Evolutionary conservation across 2,329 filamentous ascomycete genomes (phyloP), one percentile per base, ranked within the genome.

Genomic region (Nothophaeocryptopus gaeumannii): DNA sequence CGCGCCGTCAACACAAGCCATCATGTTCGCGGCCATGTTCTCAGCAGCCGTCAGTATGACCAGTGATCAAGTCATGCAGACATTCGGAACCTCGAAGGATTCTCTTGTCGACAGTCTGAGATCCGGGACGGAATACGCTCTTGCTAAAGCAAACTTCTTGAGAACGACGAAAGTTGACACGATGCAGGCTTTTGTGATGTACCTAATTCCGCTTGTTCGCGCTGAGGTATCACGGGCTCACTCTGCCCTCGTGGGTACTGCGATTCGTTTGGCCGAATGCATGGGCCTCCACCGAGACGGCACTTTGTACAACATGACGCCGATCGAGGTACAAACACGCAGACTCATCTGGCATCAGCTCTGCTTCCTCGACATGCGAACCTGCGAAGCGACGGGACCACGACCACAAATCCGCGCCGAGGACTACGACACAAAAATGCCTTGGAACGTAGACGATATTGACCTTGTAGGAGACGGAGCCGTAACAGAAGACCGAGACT

Each of bases 321-420:
- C 86, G 0, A 70, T 89, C 2, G 86, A 90, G 59, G 83, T 82
- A 0, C 85, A 90, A 45, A 75, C 89, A 2, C 80, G 86, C 10
- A 80, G 86, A 4, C 71, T 89, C 34, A 75, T 89, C 31, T 90
- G 86, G 87, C 84, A 89, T 63, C 86, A 90, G 60, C 75, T 91
- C 14, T 89, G 85, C 67, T 88, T 88, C 64, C 74, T 91, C 8
- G 87, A 90, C 63, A 79, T 89, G 49, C 77, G 85, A 34, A 89
- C 86, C 0, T 87, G 82, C 61, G 86, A 90, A 67, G 81, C 83
- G 1, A 86, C 88, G 54, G 87, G 86, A 0, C 86, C 86, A 8
- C 77, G 83, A 16, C 84, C 85, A 0, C 78, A 81, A 45, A 88
- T 90, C 46, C 79, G 84, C n/a, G 75, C 78, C 34, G 85, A 88